A percentile compares a stretch with the other conserved stretches of the same genome.
Evolutionary conservation across 2,329 filamentous ascomycete genomes (phyloP).

Genomic region (Exophiala xenobiotica): DNA sequence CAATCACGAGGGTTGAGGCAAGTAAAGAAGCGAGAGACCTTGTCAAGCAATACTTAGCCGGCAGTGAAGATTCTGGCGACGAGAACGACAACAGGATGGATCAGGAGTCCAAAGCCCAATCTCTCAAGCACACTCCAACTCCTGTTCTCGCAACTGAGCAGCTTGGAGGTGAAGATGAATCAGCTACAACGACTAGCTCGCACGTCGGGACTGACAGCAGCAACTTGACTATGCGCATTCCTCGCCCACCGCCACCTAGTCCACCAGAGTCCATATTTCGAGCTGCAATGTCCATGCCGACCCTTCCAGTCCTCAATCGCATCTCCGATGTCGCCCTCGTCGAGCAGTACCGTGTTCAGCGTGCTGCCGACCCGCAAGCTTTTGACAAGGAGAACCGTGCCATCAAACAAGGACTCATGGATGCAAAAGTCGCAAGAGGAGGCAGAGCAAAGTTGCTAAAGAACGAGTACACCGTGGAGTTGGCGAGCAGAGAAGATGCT

Average conservation of each 20-base stretch:
- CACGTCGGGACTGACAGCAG: slow-evolving; percentile 3
- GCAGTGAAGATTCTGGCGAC: not conserved
- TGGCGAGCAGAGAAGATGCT: slow-evolving; percentile 23
- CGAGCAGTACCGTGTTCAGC: slow-evolving; percentile 19
- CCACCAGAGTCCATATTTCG: slow-evolving; percentile 10
- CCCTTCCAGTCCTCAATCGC: slow-evolving; percentile 14
- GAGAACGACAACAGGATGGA: not conserved
- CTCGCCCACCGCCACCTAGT: slow-evolving; percentile 16
- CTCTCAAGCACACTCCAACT: not conserved
- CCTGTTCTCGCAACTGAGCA: not conserved
- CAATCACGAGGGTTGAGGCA: slow-evolving; percentile 10
- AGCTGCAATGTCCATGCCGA: slow-evolving; percentile 18
- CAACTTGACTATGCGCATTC: not conserved
- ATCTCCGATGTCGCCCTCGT: slow-evolving; percentile 15
- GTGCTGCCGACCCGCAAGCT: slow-evolving; percentile 6
- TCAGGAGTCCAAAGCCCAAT: not conserved
- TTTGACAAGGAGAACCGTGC: slow-evolving; percentile 18
- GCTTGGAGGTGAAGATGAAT: not conserved
- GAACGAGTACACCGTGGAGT: slow-evolving; percentile 24
- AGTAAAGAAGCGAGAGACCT: slow-evolving; percentile 8
- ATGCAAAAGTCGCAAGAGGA: slow-evolving; percentile 16
- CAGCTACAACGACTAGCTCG: not conserved
- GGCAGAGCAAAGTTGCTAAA: slow-evolving; percentile 11
- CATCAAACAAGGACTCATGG: slow-evolving; percentile 16
- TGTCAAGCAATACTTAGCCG: slow-evolving; percentile 8